Evolutionary conservation across 139 green algal genomes (phyloP).

Genomic region (Limnomonas spitsbergensis): DNA sequence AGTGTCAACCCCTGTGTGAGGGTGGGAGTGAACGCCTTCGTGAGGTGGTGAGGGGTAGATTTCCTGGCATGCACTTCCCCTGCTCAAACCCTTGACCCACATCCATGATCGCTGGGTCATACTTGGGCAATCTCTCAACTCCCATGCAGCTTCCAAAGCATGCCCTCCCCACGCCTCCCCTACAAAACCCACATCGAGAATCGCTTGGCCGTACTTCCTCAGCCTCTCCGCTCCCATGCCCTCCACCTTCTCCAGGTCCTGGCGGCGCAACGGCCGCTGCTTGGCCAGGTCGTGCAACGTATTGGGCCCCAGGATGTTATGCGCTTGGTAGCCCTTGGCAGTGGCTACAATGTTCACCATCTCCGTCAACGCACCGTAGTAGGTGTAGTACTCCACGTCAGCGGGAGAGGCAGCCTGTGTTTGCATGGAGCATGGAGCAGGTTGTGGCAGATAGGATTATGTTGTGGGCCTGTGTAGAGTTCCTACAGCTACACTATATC

Average conservation of each 20-base stretch:
- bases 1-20: neutral
- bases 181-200: conserved; percentile 8
- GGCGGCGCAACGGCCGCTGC: neutral
- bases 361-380: neutral
- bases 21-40: no score
- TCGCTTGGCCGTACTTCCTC: conserved; percentile 4
- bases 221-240: neutral
- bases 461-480: no score
- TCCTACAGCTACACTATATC: no score
- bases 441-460: no score
- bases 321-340: neutral
- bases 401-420: no score
- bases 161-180: neutral
- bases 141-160: no score
- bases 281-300: conserved; percentile 3
- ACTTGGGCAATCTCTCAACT: conserved; percentile 2
- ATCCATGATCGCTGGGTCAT: no score
- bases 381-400: neutral
- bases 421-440: no score
- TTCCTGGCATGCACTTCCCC: no score
- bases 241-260: conserved; percentile 10
- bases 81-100: no score
- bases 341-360: conserved; percentile 5
- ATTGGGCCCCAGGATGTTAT: conserved; percentile 15
- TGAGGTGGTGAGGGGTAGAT: no score